Conservation (phyloP, 495 filamentous ascomycete genomes). For the Trichoderma parareesei region DNA sequence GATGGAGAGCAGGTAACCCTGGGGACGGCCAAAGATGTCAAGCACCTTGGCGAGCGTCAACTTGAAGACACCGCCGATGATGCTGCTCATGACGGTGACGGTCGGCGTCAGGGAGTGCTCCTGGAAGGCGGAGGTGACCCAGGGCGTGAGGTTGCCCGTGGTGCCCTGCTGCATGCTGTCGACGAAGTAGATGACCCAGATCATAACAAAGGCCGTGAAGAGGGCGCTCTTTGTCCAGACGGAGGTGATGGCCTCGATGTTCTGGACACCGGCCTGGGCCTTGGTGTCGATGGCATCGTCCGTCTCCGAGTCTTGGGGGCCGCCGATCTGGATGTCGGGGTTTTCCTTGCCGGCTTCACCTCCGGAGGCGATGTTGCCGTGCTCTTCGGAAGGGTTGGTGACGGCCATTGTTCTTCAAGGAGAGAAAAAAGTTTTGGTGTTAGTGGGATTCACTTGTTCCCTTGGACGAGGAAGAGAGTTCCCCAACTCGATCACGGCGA, state of each 20-base stretch:
- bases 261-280: slow-evolving; percentile 39
- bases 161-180: slow-evolving; percentile 39
- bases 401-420: not conserved
- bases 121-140: slow-evolving; percentile 39
- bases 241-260: slow-evolving; percentile 40
- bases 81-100: slow-evolving; percentile 39
- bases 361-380: slow-evolving; percentile 4
- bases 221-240: slow-evolving; percentile 37
- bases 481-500: too few species aligned
- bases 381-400: not conserved
- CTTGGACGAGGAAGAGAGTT: too few species aligned
- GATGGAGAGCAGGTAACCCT: slow-evolving; percentile 33
- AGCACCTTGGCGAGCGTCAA: slow-evolving; percentile 57
- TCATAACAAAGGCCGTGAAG: slow-evolving; percentile 32
- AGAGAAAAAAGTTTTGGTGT: not conserved
- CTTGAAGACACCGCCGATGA: slow-evolving; percentile 56
- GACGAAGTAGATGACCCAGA: slow-evolving; percentile 47
- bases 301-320: not conserved
- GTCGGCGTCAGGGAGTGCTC: slow-evolving; percentile 41
- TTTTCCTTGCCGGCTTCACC: not conserved
- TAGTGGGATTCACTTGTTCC: not conserved
- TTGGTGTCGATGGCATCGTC: slow-evolving; percentile 28
- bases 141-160: slow-evolving; percentile 31
- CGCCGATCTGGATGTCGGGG: not conserved
- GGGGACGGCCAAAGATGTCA: slow-evolving; percentile 55